Evolutionary conservation across 2,329 filamentous ascomycete species (phyloP).

Genomic region (Phaeosphaeriaceae sp.): DNA sequence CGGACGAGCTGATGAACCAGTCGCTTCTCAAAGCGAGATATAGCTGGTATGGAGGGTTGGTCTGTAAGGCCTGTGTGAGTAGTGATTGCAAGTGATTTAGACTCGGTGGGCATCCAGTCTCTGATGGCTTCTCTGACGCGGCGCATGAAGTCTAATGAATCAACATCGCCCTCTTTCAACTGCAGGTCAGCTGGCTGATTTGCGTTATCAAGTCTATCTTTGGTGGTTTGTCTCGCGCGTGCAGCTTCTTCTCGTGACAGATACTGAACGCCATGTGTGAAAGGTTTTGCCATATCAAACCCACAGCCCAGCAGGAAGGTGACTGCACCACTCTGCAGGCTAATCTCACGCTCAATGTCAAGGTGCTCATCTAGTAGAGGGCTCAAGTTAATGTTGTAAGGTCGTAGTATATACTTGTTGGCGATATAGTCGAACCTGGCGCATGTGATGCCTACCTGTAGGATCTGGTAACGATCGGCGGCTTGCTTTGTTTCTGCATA

Average conservation of each 20-base stretch:
- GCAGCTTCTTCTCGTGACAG: constrained; percentile 65
- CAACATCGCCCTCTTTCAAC: constrained; percentile 59
- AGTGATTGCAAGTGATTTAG: constrained; percentile 33
- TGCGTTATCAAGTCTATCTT: constrained; percentile 51
- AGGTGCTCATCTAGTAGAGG: constrained; percentile 62
- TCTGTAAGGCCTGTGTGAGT: constrained; percentile 34
- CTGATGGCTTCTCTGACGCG: constrained; percentile 54
- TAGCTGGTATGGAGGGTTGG: constrained; percentile 20
- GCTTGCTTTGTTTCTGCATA: constrained; percentile 67
- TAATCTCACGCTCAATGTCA: constrained; percentile 66
- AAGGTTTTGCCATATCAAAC: constrained; percentile 65
- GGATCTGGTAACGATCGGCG: constrained; percentile 67
- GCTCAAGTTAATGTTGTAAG: constrained; percentile 69
- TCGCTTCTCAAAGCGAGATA: constrained; percentile 64
- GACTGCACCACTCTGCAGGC: constrained; percentile 64
- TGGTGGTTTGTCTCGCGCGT: constrained; percentile 53
- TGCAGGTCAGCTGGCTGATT: constrained; percentile 52
- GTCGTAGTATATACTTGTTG: constrained; percentile 62
- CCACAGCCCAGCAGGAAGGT: constrained; percentile 65
- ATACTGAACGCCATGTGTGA: constrained; percentile 65
- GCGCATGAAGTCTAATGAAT: constrained; percentile 60
- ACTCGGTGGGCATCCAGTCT: constrained; percentile 49
- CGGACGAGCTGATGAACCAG: constrained; percentile 71
- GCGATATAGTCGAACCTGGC: constrained; percentile 61
- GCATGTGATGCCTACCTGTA: constrained; percentile 72